These are phyloP conservation scores for Marasmius oreades DNA, from an alignment of 1,284 basidiomycete species.

Conservation along the genomic window DNA sequence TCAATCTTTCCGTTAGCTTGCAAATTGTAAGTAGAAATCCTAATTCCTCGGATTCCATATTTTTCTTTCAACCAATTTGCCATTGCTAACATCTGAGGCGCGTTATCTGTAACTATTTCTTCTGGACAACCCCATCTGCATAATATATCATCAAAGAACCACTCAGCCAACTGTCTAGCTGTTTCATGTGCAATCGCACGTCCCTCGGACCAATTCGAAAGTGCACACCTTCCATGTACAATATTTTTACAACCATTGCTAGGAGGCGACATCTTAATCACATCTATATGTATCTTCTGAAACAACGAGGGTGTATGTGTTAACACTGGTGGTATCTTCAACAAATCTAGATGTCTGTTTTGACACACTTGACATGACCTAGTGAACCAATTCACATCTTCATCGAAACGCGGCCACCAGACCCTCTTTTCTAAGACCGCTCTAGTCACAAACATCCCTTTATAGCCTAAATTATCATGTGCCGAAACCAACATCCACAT, in stretches of 20 bases:
- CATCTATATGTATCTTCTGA: constrained; percentile 13
- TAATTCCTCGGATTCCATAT: constrained; percentile 4
- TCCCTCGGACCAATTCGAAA: constrained; percentile 4
- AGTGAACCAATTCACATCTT: too few relatives aligned
- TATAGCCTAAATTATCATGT: too few relatives aligned
- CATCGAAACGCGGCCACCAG: too few relatives aligned
- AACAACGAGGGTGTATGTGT: constrained; percentile 15
- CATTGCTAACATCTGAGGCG: neutral
- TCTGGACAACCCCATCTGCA: too few relatives aligned
- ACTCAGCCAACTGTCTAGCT: neutral
- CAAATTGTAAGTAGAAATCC: constrained; percentile 3
- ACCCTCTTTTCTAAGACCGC: constrained; percentile 22
- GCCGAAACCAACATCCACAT: neutral
- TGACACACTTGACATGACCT: too few relatives aligned
- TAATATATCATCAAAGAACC: constrained; percentile 10
- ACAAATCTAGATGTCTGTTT: constrained; percentile 3
- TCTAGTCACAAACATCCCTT: constrained; percentile 8
- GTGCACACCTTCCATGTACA: too few relatives aligned
- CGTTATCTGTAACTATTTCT: constrained; percentile 5
- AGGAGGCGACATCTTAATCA: neutral
- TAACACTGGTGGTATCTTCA: constrained; percentile 11
- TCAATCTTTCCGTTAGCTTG: constrained; percentile 9
- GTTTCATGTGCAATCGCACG: neutral
- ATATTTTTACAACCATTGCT: constrained; percentile 5
- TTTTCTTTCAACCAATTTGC: constrained; percentile 3